Evolutionary conservation across 2,329 filamentous ascomycete genomes (phyloP).

Genomic region (Acrocalymma vagum): DNA sequence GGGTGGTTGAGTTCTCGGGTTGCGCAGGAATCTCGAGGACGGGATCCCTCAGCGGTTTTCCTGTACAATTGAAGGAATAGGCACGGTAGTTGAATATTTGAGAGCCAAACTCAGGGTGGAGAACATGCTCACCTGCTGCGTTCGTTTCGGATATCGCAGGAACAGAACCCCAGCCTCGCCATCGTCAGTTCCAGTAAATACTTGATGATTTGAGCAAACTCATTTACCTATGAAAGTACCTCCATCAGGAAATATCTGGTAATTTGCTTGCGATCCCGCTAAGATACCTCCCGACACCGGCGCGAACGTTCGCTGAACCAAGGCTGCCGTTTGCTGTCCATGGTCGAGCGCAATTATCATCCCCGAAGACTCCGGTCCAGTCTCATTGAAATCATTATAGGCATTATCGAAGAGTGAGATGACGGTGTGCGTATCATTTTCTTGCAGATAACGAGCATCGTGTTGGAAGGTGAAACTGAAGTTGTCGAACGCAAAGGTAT

Average conservation of each 20-base stretch:
- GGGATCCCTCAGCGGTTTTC: slow-evolving; percentile 8
- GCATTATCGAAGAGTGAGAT: slow-evolving; percentile 51
- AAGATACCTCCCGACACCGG: slow-evolving; percentile 44
- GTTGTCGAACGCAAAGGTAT: slow-evolving; percentile 27
- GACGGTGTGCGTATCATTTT: slow-evolving; percentile 12
- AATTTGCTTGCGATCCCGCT: slow-evolving; percentile 61
- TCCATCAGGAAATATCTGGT: slow-evolving; percentile 63
- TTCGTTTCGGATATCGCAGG: slow-evolving; percentile 55
- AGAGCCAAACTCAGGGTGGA: slow-evolving; percentile 59
- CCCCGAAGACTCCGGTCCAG: slow-evolving; percentile 43
- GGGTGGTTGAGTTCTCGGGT: slow-evolving; percentile 9
- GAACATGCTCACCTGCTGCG: slow-evolving; percentile 58
- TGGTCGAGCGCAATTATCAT: slow-evolving; percentile 47
- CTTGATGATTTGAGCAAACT: no score
- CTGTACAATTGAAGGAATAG: slow-evolving; percentile 27
- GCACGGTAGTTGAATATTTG: slow-evolving; percentile 44
- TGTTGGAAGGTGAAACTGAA: slow-evolving; percentile 53
- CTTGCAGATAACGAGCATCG: slow-evolving; percentile 55
- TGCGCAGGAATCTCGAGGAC: slow-evolving; percentile 21
- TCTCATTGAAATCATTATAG: slow-evolving; percentile 21
- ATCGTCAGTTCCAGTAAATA: no score
- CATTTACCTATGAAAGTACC: slow-evolving; percentile 64
- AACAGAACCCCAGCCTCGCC: slow-evolving; percentile 64
- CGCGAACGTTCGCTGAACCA: slow-evolving; percentile 5
- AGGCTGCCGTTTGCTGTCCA: slow-evolving; percentile 32